A percentile compares a stretch with the other conserved stretches of the same genome.
phyloP scores from a whole-genome alignment of 257 asterid species.

The Eucommia ulmoides region DNA sequence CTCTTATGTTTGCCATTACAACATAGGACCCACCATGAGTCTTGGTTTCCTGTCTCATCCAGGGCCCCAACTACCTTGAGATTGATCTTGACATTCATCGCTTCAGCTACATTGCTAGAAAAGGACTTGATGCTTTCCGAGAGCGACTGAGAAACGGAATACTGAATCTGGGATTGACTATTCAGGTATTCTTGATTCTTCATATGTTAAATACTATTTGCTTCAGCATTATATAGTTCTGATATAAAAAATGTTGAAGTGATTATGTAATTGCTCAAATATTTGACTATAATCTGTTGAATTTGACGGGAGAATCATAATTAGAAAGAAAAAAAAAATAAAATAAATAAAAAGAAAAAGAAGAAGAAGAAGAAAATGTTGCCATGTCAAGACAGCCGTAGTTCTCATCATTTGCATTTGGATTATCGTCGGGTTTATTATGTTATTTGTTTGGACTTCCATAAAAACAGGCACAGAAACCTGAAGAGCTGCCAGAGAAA shows the following conservation, averaged over 20 bases:
- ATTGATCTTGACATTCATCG: constrained; percentile 87
- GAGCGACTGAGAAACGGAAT: constrained; percentile 59
- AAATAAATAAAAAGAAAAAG: too few relatives aligned
- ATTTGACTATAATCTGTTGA: too few relatives aligned
- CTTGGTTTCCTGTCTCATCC: constrained; percentile 1
- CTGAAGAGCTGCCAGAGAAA: constrained; percentile 61
- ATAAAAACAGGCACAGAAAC: constrained; percentile 68
- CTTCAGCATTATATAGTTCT: neutral
- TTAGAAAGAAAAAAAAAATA: too few relatives aligned
- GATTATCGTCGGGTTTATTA: too few relatives aligned
- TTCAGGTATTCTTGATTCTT: constrained; percentile 41
- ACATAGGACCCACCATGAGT: neutral
- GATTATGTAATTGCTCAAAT: too few relatives aligned
- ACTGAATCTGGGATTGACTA: constrained; percentile 67
- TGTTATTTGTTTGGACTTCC: too few relatives aligned
- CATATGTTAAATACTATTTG: neutral
- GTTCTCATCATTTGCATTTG: too few relatives aligned
- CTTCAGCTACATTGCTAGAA: constrained; percentile 84
- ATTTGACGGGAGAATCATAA: too few relatives aligned
- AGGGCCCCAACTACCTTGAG: constrained; percentile 86
- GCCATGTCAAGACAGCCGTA: too few relatives aligned
- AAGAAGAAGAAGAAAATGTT: too few relatives aligned
- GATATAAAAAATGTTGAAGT: too few relatives aligned
- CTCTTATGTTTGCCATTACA: neutral
- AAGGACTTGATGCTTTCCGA: constrained; percentile 76